These are phyloP conservation scores for Colletotrichum sp. DNA, from an alignment of 2,329 filamentous ascomycete genomes.

Conservation along the genomic window DNA sequence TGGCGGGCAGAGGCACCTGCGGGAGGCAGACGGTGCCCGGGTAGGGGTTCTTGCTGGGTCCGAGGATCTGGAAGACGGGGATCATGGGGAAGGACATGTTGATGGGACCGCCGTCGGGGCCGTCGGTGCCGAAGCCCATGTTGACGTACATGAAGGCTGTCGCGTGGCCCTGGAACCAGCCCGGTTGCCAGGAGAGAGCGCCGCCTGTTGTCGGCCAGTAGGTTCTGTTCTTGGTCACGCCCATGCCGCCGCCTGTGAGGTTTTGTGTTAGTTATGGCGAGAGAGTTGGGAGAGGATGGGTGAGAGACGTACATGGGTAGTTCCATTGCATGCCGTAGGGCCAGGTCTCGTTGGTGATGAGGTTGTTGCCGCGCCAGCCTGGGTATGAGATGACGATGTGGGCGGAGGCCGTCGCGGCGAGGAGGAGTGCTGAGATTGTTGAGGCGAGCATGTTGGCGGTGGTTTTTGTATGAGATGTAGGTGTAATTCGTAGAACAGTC, in stretches of 20 bases:
- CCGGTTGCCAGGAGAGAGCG: constrained; percentile 88
- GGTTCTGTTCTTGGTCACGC: constrained; percentile 79
- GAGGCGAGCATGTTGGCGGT: constrained; percentile 50
- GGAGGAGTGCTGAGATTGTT: constrained; percentile 46
- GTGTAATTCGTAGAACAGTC: not conserved
- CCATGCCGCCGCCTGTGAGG: constrained; percentile 79
- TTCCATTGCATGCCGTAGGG: constrained; percentile 96
- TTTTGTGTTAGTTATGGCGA: constrained; percentile 10
- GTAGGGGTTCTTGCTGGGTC: constrained; percentile 83
- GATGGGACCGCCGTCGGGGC: constrained; percentile 66
- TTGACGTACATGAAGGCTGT: constrained; percentile 90
- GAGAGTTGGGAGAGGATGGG: not conserved
- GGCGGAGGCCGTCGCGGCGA: constrained; percentile 60
- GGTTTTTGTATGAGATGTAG: not conserved
- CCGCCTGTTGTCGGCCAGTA: constrained; percentile 90
- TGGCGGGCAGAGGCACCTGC: constrained; percentile 82
- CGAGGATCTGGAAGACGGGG: constrained; percentile 79
- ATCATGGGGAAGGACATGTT: constrained; percentile 92
- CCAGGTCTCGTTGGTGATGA: constrained; percentile 77
- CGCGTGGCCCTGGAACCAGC: constrained; percentile 91
- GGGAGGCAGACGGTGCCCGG: constrained; percentile 88
- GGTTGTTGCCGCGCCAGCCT: constrained; percentile 85
- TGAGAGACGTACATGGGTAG: constrained; percentile 79
- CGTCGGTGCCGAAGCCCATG: constrained; percentile 79
- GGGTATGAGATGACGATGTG: constrained; percentile 89